phyloP scores from a whole-genome alignment of 179 eudicot genomes.

The Beta corolliflora region DNA sequence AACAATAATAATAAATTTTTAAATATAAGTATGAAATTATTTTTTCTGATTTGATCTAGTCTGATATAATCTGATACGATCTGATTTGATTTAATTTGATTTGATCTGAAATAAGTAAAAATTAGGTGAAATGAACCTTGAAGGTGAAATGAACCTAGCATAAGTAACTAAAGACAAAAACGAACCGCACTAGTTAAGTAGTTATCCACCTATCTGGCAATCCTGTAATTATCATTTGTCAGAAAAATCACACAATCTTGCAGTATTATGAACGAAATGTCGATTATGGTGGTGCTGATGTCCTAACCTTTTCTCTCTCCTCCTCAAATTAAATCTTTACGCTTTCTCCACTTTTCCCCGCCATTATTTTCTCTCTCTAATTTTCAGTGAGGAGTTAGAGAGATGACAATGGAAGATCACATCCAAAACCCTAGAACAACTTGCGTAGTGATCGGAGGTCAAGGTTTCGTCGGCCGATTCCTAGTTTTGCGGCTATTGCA shows the following conservation, averaged over 20 bases:
- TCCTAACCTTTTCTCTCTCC: constrained; percentile 9
- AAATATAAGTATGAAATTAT: too few species aligned
- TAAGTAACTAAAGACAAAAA: not conserved
- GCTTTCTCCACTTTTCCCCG: constrained; percentile 17
- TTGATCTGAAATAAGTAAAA: too few species aligned
- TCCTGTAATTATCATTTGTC: not conserved
- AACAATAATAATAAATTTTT: too few species aligned
- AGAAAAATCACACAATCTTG: not conserved
- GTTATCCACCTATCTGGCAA: not conserved
- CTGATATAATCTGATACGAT: too few species aligned
- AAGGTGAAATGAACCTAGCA: too few species aligned
- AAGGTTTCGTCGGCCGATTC: constrained; percentile 60
- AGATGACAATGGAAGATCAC: constrained; percentile 29
- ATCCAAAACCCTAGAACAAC: constrained; percentile 28
- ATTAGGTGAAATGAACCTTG: too few species aligned
- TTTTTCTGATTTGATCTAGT: too few species aligned
- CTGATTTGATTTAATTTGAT: too few species aligned
- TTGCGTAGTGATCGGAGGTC: constrained; percentile 79
- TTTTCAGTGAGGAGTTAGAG: not conserved
- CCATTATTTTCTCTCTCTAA: constrained; percentile 18
- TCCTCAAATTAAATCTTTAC: constrained; percentile 6
- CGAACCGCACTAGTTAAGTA: too few species aligned
- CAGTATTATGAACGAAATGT: not conserved
- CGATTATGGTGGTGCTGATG: constrained; percentile 12
- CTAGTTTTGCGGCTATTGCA: constrained; percentile 60